phyloP scores from a whole-genome alignment of 495 filamentous ascomycete genomes.

The Apodospora peruviana region DNA sequence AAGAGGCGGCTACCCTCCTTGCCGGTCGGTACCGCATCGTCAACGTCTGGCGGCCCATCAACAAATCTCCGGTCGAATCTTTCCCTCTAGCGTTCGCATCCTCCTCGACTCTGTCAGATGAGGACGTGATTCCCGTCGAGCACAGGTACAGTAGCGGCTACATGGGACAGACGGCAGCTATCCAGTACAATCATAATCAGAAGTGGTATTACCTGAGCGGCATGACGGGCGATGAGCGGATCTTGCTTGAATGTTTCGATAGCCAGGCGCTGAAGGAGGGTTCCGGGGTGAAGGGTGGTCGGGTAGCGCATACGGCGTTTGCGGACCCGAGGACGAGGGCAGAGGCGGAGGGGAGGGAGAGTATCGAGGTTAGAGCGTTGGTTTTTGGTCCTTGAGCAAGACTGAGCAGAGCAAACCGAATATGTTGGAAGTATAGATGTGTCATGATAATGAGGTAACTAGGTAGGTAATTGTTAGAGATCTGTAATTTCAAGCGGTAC shows the following conservation, averaged over 20 bases:
- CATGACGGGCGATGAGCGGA: slow-evolving; percentile 66
- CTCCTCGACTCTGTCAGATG: slow-evolving; percentile 50
- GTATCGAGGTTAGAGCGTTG: slow-evolving; percentile 81
- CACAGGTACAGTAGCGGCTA: slow-evolving; percentile 66
- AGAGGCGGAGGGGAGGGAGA: slow-evolving; percentile 61
- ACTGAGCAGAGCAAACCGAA: no score
- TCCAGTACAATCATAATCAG: slow-evolving; percentile 53
- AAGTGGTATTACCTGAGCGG: slow-evolving; percentile 77
- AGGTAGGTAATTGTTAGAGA: no score
- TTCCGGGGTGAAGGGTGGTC: slow-evolving; percentile 49
- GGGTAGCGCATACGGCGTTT: slow-evolving; percentile 81
- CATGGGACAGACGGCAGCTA: slow-evolving; percentile 71
- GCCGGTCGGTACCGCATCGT: slow-evolving; percentile 67
- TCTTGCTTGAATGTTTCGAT: slow-evolving; percentile 83
- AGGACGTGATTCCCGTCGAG: slow-evolving; percentile 64
- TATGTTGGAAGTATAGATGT: no score
- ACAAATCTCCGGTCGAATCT: slow-evolving; percentile 59
- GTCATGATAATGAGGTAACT: no score
- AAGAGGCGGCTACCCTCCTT: slow-evolving; percentile 52
- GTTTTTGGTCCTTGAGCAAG: slow-evolving; percentile 61
- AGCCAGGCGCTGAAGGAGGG: slow-evolving; percentile 45
- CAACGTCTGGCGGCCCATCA: slow-evolving; percentile 83
- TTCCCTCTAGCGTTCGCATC: slow-evolving; percentile 69
- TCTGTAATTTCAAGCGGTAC: no score
- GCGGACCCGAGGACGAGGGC: slow-evolving; percentile 59